Evolutionary conservation across 2,329 filamentous ascomycete genomes (phyloP), one percentile per base, ranked within the genome.

Genomic region (Cercospora zeae-maydis): DNA sequence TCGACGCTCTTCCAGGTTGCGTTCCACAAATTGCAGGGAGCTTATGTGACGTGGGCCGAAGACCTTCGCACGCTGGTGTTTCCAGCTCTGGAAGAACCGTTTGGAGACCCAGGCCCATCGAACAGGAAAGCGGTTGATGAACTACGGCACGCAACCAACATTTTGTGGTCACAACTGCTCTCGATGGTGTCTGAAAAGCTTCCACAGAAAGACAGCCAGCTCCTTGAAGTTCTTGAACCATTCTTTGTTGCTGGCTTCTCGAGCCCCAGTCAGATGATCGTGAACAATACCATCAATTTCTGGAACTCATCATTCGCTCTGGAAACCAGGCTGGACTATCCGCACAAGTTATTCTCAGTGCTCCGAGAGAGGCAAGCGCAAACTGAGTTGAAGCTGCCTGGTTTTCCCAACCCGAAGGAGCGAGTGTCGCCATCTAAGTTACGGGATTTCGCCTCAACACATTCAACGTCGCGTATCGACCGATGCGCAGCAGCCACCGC

Each of bases 241-340:
- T 72, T 88, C 6, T 74, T 88, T 9, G 75, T 79, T 31, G 78
- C 84, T 53, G 83, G 82, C 1, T 80, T 88, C 30, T 73, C 78
- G 21, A 86, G 83, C 49, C 78, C 78, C 5, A 81, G 84, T 66
- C 79, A 77, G 52, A 75, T 73, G 3, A 79, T 84, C 9, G 79
- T 81, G 10, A 84, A 83, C 51, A 72, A 72, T 2, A 82, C 85
- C 1, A 79, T 87, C 27, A 72, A 76, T 14, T 80, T 84, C 65
- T 97, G 92, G 92, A 93, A 92, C 68, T 73, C 76, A 0, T 83
- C 87, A 0, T 92, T 91, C 71, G 86, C 86, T 19, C 78, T 83
- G 14, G 81, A 84, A 39, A 79, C 84, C 3, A 77, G 78, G 4
- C 72, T 92, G 1, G 77, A 84, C 24, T 93, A 91, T 74, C 89